phyloP scores from a whole-genome alignment of 371 early-diverging fungal genomes.

The Mucor racemosus region DNA sequence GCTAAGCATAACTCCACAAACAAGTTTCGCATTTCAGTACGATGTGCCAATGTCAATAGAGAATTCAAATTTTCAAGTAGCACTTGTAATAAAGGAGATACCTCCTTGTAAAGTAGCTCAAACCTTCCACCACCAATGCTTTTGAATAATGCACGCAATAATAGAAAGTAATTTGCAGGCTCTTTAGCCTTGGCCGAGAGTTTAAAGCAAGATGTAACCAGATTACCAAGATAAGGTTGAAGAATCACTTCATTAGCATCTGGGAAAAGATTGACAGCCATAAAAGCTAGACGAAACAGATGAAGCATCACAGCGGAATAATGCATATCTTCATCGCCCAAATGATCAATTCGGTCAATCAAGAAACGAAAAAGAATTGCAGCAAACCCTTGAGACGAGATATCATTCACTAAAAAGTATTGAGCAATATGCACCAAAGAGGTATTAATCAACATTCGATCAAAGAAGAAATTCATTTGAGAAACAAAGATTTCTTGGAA shows the following conservation, averaged over 20 bases:
- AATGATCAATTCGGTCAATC: constrained; percentile 80
- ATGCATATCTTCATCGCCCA: constrained; percentile 80
- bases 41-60: constrained; percentile 79
- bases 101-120: constrained; percentile 82
- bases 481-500: constrained; percentile 95
- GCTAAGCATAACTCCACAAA: constrained; percentile 93
- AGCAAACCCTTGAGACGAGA: constrained; percentile 78
- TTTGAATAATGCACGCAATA: constrained; percentile 90
- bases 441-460: constrained; percentile 81
- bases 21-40: constrained; percentile 84
- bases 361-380: constrained; percentile 80
- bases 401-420: constrained; percentile 82
- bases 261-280: constrained; percentile 94
- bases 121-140: constrained; percentile 76
- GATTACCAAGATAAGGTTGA: constrained; percentile 86
- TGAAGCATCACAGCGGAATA: constrained; percentile 85
- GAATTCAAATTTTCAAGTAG: constrained; percentile 89
- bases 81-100: constrained; percentile 89
- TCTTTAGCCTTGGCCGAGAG: constrained; percentile 81
- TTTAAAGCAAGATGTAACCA: constrained; percentile 91
- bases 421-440: constrained; percentile 87
- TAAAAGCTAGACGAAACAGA: constrained; percentile 91
- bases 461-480: constrained; percentile 90
- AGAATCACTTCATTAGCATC: constrained; percentile 91
- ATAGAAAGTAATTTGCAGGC: constrained; percentile 90